Evolutionary conservation across 2,329 filamentous ascomycete genomes (phyloP), one percentile per base, ranked within the genome.

Genomic region (Verticillium klebahnii): DNA sequence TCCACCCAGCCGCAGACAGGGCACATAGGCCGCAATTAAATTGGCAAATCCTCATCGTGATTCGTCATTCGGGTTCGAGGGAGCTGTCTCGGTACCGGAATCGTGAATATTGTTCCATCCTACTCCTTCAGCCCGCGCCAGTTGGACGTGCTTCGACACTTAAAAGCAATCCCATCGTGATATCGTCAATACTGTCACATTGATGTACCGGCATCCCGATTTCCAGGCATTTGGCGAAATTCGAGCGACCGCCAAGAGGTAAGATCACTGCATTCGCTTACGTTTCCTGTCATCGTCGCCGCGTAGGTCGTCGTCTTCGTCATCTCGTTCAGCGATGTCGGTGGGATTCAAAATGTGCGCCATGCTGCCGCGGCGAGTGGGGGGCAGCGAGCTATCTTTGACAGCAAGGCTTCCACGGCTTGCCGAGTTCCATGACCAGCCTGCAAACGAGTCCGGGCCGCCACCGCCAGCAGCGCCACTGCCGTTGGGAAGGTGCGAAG

Each of bases 311-410:
- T 83, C 82, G 61, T 85, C 84, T 61, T 86, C 84, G 32, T 85
- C 81, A 6, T 82, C 80, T 40, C 81, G 76, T 71, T 85, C 84
- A 6, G 77, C 78, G 23, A 81, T 85, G 59, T 85, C 82, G 29
- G 83, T 83, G 1, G 84, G 84, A 67, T 87, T 87, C n/a, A 87
- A 74, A 19, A 87, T 87, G 63, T 87, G 84, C 0, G 84, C 84
- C 83, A 87, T 86, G 72, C 84, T 87, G 29, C 84, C 83, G 58
- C 84, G 74, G 56, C 84, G 74, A 0, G 84, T 87, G 0, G 83
- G 81, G 2, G 84, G 84, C 0, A 77, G 82, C 1, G 84, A 87
- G 62, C 80, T 80, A 66, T 87, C 84, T 64, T 79, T 82, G 56
- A 85, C 69, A 4, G 77, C 72, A 9, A 85, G 73, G 61, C 79